Percentiles rank a stretch among this genome's conserved stretches.
These are phyloP conservation scores for Melampsora larici-populina DNA, from an alignment of 1,284 basidiomycete species.

Conservation along the genomic window DNA sequence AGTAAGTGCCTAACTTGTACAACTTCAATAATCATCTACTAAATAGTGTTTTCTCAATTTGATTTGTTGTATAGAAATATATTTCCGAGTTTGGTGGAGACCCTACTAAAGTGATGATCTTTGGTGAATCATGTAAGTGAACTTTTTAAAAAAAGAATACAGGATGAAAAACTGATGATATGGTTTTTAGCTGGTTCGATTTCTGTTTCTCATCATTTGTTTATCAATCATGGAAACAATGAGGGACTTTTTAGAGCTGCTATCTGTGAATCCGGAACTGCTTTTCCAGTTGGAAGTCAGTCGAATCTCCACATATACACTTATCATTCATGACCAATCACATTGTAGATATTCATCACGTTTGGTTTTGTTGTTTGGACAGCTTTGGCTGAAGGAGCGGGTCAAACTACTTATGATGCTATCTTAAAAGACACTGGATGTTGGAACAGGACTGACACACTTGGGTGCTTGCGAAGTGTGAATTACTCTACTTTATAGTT, in stretches of 20 bases:
- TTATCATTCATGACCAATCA: too few species aligned
- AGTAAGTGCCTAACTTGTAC: too few species aligned
- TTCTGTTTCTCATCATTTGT: constrained; percentile 38
- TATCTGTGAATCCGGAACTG: constrained; percentile 30
- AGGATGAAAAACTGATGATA: too few species aligned
- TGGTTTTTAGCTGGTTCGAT: constrained; percentile 15
- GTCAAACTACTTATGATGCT: constrained; percentile 31
- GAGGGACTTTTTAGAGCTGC: too few species aligned
- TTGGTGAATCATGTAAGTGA: constrained; percentile 27
- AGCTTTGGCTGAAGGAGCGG: too few species aligned
- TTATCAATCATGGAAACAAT: constrained; percentile 27
- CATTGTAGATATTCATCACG: not conserved
- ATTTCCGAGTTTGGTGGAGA: constrained; percentile 54
- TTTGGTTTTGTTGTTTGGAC: not conserved
- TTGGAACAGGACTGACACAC: not conserved
- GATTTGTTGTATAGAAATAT: constrained; percentile 47
- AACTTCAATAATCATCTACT: too few species aligned
- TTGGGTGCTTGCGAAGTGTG: constrained; percentile 22
- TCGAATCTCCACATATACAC: not conserved
- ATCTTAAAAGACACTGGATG: constrained; percentile 20
- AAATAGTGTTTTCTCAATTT: too few species aligned
- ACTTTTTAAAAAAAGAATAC: not conserved
- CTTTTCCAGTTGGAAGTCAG: constrained; percentile 30
- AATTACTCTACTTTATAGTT: not conserved
- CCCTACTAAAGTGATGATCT: constrained; percentile 52